phyloP scores from a whole-genome alignment of 1,284 basidiomycete species.

The Hortiboletus rubellus region DNA sequence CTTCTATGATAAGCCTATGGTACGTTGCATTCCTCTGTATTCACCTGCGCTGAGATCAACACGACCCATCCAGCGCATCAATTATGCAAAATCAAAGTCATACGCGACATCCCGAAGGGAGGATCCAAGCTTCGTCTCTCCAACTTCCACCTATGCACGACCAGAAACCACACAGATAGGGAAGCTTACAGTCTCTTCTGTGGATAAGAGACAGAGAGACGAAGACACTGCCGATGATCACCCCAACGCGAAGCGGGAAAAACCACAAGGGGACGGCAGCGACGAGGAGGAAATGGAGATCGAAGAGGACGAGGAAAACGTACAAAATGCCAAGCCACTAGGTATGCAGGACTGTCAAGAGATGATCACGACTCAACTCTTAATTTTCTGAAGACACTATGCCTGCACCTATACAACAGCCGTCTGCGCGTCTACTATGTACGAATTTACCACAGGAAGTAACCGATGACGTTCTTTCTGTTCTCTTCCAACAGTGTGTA shows the following conservation, averaged over 20 bases:
- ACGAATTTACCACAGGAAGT: constrained; percentile 81
- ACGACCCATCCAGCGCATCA: constrained; percentile 62
- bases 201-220: constrained; percentile 68
- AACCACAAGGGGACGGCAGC: constrained; percentile 61
- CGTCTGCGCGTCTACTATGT: constrained; percentile 68
- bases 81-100: constrained; percentile 84
- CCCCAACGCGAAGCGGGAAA: constrained; percentile 67
- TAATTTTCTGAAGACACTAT: constrained; percentile 42
- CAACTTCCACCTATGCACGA: constrained; percentile 59
- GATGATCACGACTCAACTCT: constrained; percentile 27
- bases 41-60: constrained; percentile 13
- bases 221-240: constrained; percentile 58
- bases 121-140: constrained; percentile 73
- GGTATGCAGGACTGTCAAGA: constrained; percentile 42
- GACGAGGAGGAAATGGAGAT: constrained; percentile 85
- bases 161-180: constrained; percentile 42
- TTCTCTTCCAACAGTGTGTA: constrained; percentile 86
- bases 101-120: constrained; percentile 75
- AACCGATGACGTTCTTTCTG: constrained; percentile 74
- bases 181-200: constrained; percentile 32
- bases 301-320: constrained; percentile 70
- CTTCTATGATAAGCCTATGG: constrained; percentile 92
- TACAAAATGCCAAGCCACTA: constrained; percentile 38
- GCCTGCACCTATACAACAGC: constrained; percentile 55
- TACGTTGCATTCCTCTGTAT: constrained; percentile 43